Evolutionary conservation across 2,329 filamentous ascomycete species (phyloP).

Genomic region (Boeremia lycopersici): DNA sequence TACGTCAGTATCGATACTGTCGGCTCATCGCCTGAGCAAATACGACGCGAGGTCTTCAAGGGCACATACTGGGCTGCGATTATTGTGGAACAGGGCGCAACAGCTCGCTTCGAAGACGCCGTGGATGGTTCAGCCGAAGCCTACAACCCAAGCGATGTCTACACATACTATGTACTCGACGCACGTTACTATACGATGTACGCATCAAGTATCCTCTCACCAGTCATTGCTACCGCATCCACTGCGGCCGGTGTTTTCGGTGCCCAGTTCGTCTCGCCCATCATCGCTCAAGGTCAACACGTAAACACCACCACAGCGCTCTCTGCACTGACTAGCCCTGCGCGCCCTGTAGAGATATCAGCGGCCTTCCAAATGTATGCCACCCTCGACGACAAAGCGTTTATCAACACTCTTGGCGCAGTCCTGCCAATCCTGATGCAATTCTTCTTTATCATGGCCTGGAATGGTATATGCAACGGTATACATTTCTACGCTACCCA

Average conservation of each 20-base stretch:
- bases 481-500: constrained; percentile 19
- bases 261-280: constrained; percentile 7
- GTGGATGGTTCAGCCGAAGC: constrained; percentile 12
- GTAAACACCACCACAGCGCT: constrained; percentile 12
- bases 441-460: constrained; percentile 54
- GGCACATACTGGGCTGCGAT: constrained; percentile 23
- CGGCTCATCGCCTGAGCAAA: constrained; percentile 14
- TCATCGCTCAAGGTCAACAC: constrained; percentile 3
- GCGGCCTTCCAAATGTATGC: constrained; percentile 7
- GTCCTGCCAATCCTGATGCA: constrained; percentile 54
- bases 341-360: constrained; percentile 7
- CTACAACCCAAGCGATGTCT: constrained; percentile 15
- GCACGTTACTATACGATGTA: constrained; percentile 19
- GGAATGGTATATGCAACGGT: constrained; percentile 49
- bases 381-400: constrained; percentile 13
- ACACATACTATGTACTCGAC: constrained; percentile 17
- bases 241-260: constrained; percentile 15
- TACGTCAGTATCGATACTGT: constrained; percentile 14
- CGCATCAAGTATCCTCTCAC: constrained; percentile 9
- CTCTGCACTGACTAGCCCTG: constrained; percentile 8
- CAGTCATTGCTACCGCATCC: constrained; percentile 14
- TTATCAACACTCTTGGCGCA: constrained; percentile 50
- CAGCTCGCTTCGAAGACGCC: constrained; percentile 18
- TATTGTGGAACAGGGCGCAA: constrained; percentile 12
- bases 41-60: constrained; percentile 18